Evolutionary conservation across 2,329 filamentous ascomycete genomes (phyloP), one percentile per base, ranked within the genome.

Genomic region (Zasmidium citrigriseum): DNA sequence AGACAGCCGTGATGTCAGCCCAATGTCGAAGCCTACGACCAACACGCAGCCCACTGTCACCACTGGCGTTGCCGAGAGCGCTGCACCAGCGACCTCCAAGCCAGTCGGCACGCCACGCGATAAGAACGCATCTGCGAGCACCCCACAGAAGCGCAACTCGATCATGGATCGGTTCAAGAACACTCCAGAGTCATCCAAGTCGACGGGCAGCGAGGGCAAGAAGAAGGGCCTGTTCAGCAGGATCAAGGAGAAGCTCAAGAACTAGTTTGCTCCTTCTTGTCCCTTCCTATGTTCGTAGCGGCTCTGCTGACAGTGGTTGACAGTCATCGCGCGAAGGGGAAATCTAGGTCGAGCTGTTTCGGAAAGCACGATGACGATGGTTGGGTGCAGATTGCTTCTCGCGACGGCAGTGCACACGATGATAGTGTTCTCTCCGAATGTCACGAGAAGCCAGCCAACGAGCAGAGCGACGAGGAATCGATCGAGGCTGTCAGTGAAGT

Each of bases 211-310:
- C 18, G 34, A 41, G 54, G 60, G 65, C 60, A 79, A 78, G 70
- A 79, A 78, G 73, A 74, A 78, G 68, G 74, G 74, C 54, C 73
- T 81, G 67, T 80, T 81, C 59, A 75, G 75, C 64, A 78, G 76
- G 71, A 62, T 82, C 60, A 80, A 80, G 76, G 78, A 80, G 57
- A 80, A 79, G 74, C 70, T 81, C 61, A 69, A 68, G 62, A 63
- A 67, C 47, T 69, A 66, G 57, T 41, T 44, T 20, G 21, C 24
- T 52, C 21, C 50, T 24, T 22, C 50, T 52, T 52, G 29, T 45
- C 50, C 22, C 29, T 34, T 34, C 38, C 20, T 22, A 22, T 24
- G 25, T 44, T 41, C 18, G n/a, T 34, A 18, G 21, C 11, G 12
- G 18, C 29, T 52, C 2, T 18, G n/a, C n/a, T 21, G 25, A 22